Evolutionary conservation across 768 basidiomycete genomes (phyloP).

Genomic region (Hericium rajendrae): DNA sequence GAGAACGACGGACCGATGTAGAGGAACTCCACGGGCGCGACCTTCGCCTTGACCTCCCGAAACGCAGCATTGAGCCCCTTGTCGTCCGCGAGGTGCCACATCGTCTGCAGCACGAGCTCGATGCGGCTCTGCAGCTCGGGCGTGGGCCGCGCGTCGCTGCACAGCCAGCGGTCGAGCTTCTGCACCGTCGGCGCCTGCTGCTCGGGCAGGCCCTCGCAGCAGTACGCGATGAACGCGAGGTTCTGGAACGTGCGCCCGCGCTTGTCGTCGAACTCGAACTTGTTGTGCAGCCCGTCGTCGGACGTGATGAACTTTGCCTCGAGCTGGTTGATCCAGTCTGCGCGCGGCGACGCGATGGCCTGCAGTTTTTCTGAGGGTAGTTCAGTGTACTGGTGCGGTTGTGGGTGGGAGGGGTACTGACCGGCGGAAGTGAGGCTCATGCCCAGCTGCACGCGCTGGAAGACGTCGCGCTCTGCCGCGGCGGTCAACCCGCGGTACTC

Average conservation of each 20-base stretch:
- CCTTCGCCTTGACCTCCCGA: slow-evolving; percentile 38
- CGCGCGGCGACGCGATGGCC: slow-evolving; percentile 64
- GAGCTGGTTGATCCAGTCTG: slow-evolving; percentile 54
- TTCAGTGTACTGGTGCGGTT: too few relatives aligned
- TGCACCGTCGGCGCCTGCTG: slow-evolving; percentile 34
- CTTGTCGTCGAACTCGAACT: slow-evolving; percentile 53
- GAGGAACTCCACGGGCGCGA: slow-evolving; percentile 71
- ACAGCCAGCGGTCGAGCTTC: slow-evolving; percentile 44
- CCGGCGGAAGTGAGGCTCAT: slow-evolving; percentile 68
- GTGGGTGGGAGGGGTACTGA: too few relatives aligned
- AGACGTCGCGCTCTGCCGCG: slow-evolving; percentile 64
- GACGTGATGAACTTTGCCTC: slow-evolving; percentile 46
- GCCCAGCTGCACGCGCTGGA: slow-evolving; percentile 76
- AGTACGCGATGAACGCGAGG: slow-evolving; percentile 60
- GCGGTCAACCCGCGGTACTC: slow-evolving; percentile 53
- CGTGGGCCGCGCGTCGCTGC: slow-evolving; percentile 27
- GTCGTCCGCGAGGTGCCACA: slow-evolving; percentile 43
- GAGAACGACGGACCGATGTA: slow-evolving; percentile 49
- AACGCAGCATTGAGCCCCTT: slow-evolving; percentile 22
- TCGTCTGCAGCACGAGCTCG: slow-evolving; percentile 39
- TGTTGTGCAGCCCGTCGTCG: slow-evolving; percentile 46
- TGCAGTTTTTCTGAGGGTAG: slow-evolving; percentile 80
- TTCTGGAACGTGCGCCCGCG: slow-evolving; percentile 74
- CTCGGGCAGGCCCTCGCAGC: slow-evolving; percentile 45
- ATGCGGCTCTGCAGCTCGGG: slow-evolving; percentile 45